Base-by-base conservation (phyloP, 2,329 filamentous ascomycete genomes). In the Dichotomopilus funicola region DNA sequence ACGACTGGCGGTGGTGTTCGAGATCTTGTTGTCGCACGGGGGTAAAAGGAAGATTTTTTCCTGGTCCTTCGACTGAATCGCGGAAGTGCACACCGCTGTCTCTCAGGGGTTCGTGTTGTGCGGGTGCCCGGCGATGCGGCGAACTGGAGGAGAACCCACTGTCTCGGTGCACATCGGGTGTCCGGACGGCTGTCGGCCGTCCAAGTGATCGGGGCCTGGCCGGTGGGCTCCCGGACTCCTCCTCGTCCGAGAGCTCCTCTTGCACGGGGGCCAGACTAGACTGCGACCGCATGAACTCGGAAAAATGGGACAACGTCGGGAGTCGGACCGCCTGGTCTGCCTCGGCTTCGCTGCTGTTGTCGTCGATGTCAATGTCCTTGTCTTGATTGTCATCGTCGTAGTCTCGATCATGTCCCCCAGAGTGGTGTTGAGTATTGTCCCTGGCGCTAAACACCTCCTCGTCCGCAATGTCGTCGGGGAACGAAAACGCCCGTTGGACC, bases 1-100 rank as follows among this genome's bases (percentile, higher is more conserved):
- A 38, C 11, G 58, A 58, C 44, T 56, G 43, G 50, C 51, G 51
- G n/a, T 44, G 56, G 11, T 53, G 53, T 19, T 53, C 43, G 19
- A 54, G 33, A 11, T 51, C 56, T 40, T 4, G 37, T 40, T 40
- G 37, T 40, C 42, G 55, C 19, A 27, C 19, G 19, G 19, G 19
- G 3, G 19, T 27, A 27, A 27, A 27, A 27, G 19, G 19, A 27
- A 27, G 19, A 27, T 27, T 59, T 19, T n/a, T 13, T 12, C 8
- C 37, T 12, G 37, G 9, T 11, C 42, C 61, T 38, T 75, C 75
- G n/a, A 65, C 60, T 71, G 70, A 73, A 42, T 81, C 78, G 27
- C 73, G 75, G 44, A 81, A 70, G 61, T 82, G 77, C 35, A 83
- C 75, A 33, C 78, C 80, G 66, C 81, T 84, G 63, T 85, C 81